These are phyloP conservation scores for Hypoxylon sp. DNA, from an alignment of 2,329 filamentous ascomycete genomes.

Conservation along the genomic window DNA sequence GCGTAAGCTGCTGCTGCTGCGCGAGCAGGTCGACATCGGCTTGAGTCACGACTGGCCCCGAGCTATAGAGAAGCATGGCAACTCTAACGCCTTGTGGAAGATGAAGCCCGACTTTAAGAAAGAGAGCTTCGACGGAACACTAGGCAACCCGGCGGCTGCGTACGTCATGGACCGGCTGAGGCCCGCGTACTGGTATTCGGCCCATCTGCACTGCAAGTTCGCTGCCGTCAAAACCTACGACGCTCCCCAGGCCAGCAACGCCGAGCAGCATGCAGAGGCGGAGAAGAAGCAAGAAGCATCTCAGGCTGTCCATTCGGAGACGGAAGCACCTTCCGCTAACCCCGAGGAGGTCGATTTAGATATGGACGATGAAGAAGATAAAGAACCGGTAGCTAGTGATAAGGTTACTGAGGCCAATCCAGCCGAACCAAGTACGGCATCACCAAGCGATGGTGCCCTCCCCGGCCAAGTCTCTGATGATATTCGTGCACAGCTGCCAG, in stretches of 20 bases:
- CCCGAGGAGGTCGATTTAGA: constrained; percentile 37
- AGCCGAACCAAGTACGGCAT: constrained; percentile 22
- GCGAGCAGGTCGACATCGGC: constrained; percentile 89
- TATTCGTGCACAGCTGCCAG: constrained; percentile 77
- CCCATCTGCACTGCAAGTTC: constrained; percentile 91
- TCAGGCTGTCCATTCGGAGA: constrained; percentile 9
- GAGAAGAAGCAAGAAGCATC: constrained; percentile 5
- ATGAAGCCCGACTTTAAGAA: constrained; percentile 77
- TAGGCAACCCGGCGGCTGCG: constrained; percentile 83
- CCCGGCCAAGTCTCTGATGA: constrained; percentile 61
- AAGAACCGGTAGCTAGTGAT: constrained; percentile 12
- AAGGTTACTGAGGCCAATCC: background rate
- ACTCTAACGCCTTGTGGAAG: constrained; percentile 71
- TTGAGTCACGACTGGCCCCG: constrained; percentile 97
- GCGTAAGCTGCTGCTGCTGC: constrained; percentile 84
- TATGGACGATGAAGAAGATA: constrained; percentile 19
- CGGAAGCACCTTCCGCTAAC: constrained; percentile 52
- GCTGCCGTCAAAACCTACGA: constrained; percentile 70
- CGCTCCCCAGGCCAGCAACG: constrained; percentile 40
- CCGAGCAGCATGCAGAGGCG: constrained; percentile 16
- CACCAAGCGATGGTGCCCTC: constrained; percentile 22
- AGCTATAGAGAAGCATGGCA: constrained; percentile 79
- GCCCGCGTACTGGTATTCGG: constrained; percentile 90
- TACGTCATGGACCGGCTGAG: constrained; percentile 82
- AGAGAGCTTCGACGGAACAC: constrained; percentile 76